Evolutionary conservation across 2,329 filamentous ascomycete genomes (phyloP).

Genomic region (Cadophora sp.): DNA sequence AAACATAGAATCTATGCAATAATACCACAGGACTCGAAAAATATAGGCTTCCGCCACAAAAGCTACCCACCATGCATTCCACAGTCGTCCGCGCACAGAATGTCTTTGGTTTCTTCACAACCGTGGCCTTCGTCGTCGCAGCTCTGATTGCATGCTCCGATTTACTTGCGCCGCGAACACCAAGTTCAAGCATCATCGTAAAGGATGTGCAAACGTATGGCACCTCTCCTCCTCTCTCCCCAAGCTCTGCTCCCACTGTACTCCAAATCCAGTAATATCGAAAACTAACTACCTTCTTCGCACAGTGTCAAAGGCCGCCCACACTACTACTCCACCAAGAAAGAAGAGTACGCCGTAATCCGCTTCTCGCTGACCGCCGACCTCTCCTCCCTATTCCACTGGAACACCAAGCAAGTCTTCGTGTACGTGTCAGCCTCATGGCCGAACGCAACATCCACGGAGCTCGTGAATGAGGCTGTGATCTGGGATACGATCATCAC

Average conservation of each 20-base stretch:
- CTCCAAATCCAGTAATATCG: background rate
- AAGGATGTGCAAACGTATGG: slow-evolving; percentile 86
- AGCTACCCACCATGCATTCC: slow-evolving; percentile 73
- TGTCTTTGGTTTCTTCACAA: slow-evolving; percentile 98
- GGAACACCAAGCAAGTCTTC: slow-evolving; percentile 99
- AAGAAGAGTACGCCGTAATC: slow-evolving; percentile 95
- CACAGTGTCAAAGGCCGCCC: slow-evolving; percentile 83
- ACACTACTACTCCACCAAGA: slow-evolving; percentile 93
- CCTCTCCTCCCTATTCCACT: slow-evolving; percentile 91
- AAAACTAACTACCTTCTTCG: slow-evolving; percentile 26
- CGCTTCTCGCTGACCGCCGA: slow-evolving; percentile 93
- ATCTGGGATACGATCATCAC: slow-evolving; percentile 98
- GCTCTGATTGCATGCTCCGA: slow-evolving; percentile 83
- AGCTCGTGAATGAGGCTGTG: slow-evolving; percentile 70
- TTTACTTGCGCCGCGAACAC: slow-evolving; percentile 71
- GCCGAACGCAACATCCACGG: slow-evolving; percentile 48
- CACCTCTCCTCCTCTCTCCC: slow-evolving; percentile 20
- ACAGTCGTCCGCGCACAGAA: slow-evolving; percentile 85
- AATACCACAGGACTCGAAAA: slow-evolving; percentile 1
- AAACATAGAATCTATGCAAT: slow-evolving; percentile 6
- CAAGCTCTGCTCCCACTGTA: background rate
- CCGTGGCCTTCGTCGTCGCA: slow-evolving; percentile 83
- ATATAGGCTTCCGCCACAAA: slow-evolving; percentile 5
- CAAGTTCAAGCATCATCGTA: slow-evolving; percentile 67
- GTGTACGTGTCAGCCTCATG: slow-evolving; percentile 90